These are phyloP conservation scores for Rhodomyrtus psidioides DNA, from an alignment of 441 rosid genomes.

Conservation along the genomic window DNA sequence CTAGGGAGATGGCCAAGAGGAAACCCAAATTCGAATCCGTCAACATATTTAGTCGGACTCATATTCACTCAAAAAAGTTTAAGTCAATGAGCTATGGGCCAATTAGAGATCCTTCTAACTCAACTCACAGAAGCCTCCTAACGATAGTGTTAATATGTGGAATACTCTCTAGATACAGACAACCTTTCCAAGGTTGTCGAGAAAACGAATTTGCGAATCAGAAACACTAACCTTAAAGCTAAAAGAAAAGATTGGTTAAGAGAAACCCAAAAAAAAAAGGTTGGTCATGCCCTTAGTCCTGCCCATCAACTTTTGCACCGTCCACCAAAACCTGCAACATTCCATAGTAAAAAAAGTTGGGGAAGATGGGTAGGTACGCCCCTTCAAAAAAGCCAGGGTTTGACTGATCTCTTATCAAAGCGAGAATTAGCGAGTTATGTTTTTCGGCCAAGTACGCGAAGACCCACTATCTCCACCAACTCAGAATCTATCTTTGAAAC, in stretches of 20 bases:
- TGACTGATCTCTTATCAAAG: background rate
- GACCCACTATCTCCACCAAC: background rate
- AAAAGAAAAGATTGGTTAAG: background rate
- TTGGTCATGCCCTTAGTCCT: background rate
- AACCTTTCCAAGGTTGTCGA: background rate
- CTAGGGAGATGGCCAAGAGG: too few relatives aligned
- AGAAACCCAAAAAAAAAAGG: too few relatives aligned
- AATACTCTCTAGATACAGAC: too few relatives aligned
- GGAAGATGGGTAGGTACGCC: background rate
- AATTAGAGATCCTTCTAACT: too few relatives aligned
- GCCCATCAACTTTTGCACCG: background rate
- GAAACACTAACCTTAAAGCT: background rate
- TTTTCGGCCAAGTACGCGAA: background rate
- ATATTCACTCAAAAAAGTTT: too few relatives aligned
- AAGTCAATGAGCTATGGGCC: too few relatives aligned
- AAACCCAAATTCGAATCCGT: too few relatives aligned
- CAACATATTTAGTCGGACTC: too few relatives aligned
- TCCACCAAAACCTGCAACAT: background rate
- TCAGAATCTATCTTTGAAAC: background rate
- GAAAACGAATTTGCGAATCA: background rate
- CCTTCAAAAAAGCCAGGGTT: background rate
- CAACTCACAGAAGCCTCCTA: too few relatives aligned
- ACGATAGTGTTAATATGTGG: fast-evolving
- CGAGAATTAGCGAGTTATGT: background rate
- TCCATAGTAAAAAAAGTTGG: background rate